Base-by-base conservation (phyloP, 2,329 filamentous ascomycete genomes). In the Ascochyta pisi region DNA sequence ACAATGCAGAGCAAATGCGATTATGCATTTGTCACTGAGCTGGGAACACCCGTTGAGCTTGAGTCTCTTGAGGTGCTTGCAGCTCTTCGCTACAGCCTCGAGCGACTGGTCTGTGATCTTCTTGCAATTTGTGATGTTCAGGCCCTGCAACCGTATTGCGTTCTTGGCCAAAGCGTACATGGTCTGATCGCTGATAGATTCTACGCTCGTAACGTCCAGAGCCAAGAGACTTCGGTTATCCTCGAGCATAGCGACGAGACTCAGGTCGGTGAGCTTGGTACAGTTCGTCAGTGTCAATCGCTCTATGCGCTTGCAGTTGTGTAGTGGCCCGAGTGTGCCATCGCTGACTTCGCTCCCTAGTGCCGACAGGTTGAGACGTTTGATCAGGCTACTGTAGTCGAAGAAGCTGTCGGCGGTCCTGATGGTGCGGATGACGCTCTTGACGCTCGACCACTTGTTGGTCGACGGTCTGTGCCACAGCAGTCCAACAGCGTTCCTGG, bases 401-500 rank as follows among this genome's bases (percentile, higher is more conserved):
- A 97, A 99, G 77, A 90, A 94, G 64, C 91, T 89, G n/a, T 87
- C 79, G 31, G 84, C 79, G 26, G 87, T 83, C 41, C 86, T 84
- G 33, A 97, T 85, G 1, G 94, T 93, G 54, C 84, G 82, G 70
- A 92, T 93, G 64, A 99, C 95, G 63, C 81, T 89, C 68, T 87
- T 82, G 67, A 97, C 86, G 71, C 92, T 92, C 12, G 83, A 78
- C 90, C 92, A 97, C 66, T 87, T 91, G 68, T 89, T 92, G 79
- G 95, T 98, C 26, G 91, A 88, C 1, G 95, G 95, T 35, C 95
- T 86, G 76, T 97, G 93, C 95, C 95, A 99, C 22, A 99, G 83
- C 63, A 96, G 84, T 61, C 95, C 94, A 64, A 98, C 95, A 47
- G 90, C 89, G 73, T 97, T 97, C 61, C 89, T 84, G 26, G 95